Base-by-base conservation (phyloP, 1,139 yeast genomes). In the Geotrichum phurueaensis region DNA sequence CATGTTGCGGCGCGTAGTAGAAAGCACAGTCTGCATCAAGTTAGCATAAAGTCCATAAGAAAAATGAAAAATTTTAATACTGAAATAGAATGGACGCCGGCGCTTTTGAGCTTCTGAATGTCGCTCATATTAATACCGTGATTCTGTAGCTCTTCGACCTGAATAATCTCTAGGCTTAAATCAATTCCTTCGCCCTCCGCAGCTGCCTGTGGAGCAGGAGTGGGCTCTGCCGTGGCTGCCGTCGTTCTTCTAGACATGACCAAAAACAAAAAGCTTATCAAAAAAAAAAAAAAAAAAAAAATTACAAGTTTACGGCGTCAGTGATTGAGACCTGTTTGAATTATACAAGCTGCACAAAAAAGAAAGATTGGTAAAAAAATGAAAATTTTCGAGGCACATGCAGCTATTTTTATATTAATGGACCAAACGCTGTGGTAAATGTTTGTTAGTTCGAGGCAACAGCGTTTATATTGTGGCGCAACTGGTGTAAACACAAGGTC, bases 71-170 rank as follows among this genome's bases (percentile, higher is more conserved):
- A 13, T 49, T 43, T 13, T 13, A 80, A 61, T 72, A 79, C 85
- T 13, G 84, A 79, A 43, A 83, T 77, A 0, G 85, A 81, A 65
- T 78, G 81, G 20, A 84, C 76, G 0, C 87, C 87, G 18, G 82
- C 79, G 1, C 79, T 69, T 64, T 78, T 80, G 60, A 83, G 71
- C 68, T 83, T 83, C 47, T 77, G 78, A 56, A 84, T 78, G 70
- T 84, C 87, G 5, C 84, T 79, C 13, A 82, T 86, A 68, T 84
- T 83, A 61, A 84, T 80, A 0, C 85, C 86, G 57, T 79, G 78
- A 57, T 77, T 78, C 70, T 84, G 87, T 54, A 84, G 73, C 64
- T 81, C 84, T 61, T 83, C 87, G 1, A 82, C 76, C 27, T 76
- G 69, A n/a, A 80, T 68, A 54, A 79, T 75, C 12, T 63, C 61